phyloP scores from a whole-genome alignment of 2,329 filamentous ascomycete genomes.

The Escovopsis weberi region DNA sequence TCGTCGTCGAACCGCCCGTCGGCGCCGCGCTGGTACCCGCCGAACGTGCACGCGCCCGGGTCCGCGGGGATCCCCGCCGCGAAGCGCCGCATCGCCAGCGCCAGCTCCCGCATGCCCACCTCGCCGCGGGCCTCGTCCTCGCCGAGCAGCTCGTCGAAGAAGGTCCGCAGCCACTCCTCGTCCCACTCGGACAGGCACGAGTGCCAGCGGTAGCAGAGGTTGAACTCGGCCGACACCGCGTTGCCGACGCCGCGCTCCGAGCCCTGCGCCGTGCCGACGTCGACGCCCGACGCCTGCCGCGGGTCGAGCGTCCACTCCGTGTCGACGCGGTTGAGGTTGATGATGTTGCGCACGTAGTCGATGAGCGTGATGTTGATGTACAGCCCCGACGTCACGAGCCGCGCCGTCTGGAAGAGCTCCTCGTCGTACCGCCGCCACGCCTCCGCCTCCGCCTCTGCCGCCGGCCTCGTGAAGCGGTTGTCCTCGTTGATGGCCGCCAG shows the following conservation, averaged over 20 bases:
- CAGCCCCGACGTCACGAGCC: slow-evolving; percentile 58
- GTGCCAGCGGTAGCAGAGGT: slow-evolving; percentile 79
- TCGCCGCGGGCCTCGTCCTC: slow-evolving; percentile 31
- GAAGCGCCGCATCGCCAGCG: slow-evolving; percentile 47
- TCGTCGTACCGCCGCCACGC: slow-evolving; percentile 59
- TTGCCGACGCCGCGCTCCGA: slow-evolving; percentile 64
- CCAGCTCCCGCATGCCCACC: slow-evolving; percentile 45
- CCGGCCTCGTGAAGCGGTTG: slow-evolving; percentile 58
- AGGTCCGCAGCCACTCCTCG: slow-evolving; percentile 63
- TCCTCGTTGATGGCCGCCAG: slow-evolving; percentile 77
- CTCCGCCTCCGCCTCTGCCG: slow-evolving; percentile 31
- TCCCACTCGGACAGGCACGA: slow-evolving; percentile 58
- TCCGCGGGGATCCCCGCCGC: slow-evolving; percentile 48
- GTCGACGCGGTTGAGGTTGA: slow-evolving; percentile 44
- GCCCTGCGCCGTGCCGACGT: slow-evolving; percentile 36
- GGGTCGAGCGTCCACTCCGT: slow-evolving; percentile 74
- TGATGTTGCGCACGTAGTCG: slow-evolving; percentile 67
- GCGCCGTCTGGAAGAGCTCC: slow-evolving; percentile 65
- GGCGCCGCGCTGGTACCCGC: slow-evolving; percentile 44
- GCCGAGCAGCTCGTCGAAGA: slow-evolving; percentile 47
- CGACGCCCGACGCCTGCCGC: slow-evolving; percentile 48
- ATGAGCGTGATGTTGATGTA: slow-evolving; percentile 68
- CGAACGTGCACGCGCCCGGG: slow-evolving; percentile 54
- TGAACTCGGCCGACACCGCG: slow-evolving; percentile 77
- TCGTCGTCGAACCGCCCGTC: slow-evolving; percentile 64